Base-by-base conservation (phyloP, 768 basidiomycete genomes). In the Amylocystis lapponica region DNA sequence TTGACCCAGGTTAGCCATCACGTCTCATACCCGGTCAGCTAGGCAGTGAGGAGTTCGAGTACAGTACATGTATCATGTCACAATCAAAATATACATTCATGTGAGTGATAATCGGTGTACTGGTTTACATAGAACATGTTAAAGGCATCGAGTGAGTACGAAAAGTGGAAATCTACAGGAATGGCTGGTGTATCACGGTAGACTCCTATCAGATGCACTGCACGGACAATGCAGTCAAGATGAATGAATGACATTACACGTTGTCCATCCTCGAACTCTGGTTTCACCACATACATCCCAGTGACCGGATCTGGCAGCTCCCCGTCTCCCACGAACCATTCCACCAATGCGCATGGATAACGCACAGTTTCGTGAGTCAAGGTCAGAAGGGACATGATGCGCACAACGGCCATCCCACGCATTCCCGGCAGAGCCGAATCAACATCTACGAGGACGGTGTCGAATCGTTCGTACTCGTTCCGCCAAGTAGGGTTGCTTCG, bases 261-360 rank as follows among this genome's bases (percentile, higher is more conserved):
- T 2, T 44, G 13, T 14, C 41, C 33, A 11, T 31, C 37, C 29
- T 42, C 23, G 7, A 27, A 43, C n/a, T 59, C 53, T 0, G 54
- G 58, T n/a, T 49, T 41, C 0, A 63, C 56, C 32, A 54, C 44
- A 59, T 54, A 58, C 49, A 59, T 48, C 3, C 62, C 58, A 0
- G 64, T 66, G 13, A 55, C 48, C 1, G 20, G n/a, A 50, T 64
- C 56, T 2, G 64, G 64, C 11, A 36, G 19, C 2, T 50, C 37
- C 7, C 45, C 53, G 10, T 49, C 29, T 1, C 39, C 45, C 5
- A 47, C 32, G 35, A 61, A 62, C 67, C 66, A 67, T 3, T 59
- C 31, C 6, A 67, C 56, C 8, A 66, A 49, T 0, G 66, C 63
- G 39, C 65, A 67, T 8, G 54, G 46, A 39, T 58, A 61, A 2